Evolutionary conservation across 768 basidiomycete species (phyloP).

Genomic region (Russula olivacea): DNA sequence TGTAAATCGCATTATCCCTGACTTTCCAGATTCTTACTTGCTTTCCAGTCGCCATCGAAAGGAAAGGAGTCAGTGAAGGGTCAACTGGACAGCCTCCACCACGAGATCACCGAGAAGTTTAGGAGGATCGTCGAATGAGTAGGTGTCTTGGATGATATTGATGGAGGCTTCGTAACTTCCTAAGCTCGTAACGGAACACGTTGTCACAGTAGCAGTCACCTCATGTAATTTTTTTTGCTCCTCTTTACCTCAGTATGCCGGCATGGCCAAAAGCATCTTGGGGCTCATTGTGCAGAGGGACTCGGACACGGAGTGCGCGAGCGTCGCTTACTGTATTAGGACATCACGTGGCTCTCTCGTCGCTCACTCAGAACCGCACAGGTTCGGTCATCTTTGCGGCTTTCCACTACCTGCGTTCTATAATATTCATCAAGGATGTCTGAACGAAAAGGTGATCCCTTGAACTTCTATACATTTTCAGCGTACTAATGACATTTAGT

Average conservation of each 20-base stretch:
- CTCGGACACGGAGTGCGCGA: no score
- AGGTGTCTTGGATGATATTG: neutral
- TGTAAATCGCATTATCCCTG: slow-evolving; percentile 25
- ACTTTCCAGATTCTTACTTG: slow-evolving; percentile 2
- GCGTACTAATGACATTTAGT: slow-evolving; percentile 41
- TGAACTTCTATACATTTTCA: neutral
- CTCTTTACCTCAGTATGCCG: no score
- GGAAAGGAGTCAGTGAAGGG: slow-evolving; percentile 77
- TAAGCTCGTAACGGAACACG: neutral
- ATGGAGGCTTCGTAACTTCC: neutral
- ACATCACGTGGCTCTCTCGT: neutral
- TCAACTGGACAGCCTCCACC: slow-evolving; percentile 74
- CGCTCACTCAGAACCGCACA: neutral
- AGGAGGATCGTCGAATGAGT: slow-evolving; percentile 71
- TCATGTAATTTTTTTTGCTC: neutral
- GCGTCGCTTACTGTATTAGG: no score
- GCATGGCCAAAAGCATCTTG: no score
- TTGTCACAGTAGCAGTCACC: neutral
- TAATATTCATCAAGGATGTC: slow-evolving; percentile 49
- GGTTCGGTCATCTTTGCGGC: neutral
- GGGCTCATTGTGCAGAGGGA: no score
- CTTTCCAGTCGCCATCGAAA: slow-evolving; percentile 75
- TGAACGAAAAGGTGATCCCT: slow-evolving; percentile 65
- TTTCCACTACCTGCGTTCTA: neutral
- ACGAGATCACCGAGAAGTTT: slow-evolving; percentile 92